Percentiles rank a stretch among this genome's conserved stretches.
Evolutionary conservation across 257 asterid genomes (phyloP).

Genomic region (Plantago elongata): DNA sequence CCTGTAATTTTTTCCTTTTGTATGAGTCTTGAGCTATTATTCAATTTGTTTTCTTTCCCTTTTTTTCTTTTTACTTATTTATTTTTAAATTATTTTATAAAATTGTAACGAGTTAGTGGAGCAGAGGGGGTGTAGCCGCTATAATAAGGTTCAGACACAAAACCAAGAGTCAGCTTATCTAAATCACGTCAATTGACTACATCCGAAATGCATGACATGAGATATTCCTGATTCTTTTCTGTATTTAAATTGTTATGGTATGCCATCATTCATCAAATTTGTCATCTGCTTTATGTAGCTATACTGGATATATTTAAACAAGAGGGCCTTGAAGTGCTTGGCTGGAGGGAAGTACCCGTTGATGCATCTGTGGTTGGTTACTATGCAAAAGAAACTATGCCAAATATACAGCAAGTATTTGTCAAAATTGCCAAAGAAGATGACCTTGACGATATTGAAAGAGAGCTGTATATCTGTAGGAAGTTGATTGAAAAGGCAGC

Average conservation of each 20-base stretch:
- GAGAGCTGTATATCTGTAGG: slow-evolving; percentile 89
- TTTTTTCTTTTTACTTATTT: background rate
- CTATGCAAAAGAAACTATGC: slow-evolving; percentile 86
- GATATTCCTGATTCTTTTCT: background rate
- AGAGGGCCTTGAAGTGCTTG: slow-evolving; percentile 98
- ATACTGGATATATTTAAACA: slow-evolving; percentile 61
- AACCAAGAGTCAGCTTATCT: too few species aligned
- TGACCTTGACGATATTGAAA: slow-evolving; percentile 84
- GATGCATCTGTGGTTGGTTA: slow-evolving; percentile 74
- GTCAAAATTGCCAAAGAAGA: slow-evolving; percentile 84
- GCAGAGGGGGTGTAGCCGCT: too few species aligned
- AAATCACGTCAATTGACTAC: too few species aligned
- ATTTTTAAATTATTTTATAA: too few species aligned
- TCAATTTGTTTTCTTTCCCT: too few species aligned
- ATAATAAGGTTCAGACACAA: too few species aligned
- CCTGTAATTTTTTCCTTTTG: too few species aligned
- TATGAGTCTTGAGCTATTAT: slow-evolving; percentile 3
- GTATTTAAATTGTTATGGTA: slow-evolving; percentile 4
- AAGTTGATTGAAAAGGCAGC: slow-evolving; percentile 80
- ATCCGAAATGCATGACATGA: background rate
- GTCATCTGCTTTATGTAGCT: slow-evolving; percentile 45
- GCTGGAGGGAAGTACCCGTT: slow-evolving; percentile 96
- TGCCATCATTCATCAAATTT: slow-evolving; percentile 18
- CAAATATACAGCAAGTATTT: slow-evolving; percentile 86
- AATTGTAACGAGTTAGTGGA: too few species aligned